phyloP scores from a whole-genome alignment of 2,329 filamentous ascomycete genomes.

The Aspergillus clavatus region DNA sequence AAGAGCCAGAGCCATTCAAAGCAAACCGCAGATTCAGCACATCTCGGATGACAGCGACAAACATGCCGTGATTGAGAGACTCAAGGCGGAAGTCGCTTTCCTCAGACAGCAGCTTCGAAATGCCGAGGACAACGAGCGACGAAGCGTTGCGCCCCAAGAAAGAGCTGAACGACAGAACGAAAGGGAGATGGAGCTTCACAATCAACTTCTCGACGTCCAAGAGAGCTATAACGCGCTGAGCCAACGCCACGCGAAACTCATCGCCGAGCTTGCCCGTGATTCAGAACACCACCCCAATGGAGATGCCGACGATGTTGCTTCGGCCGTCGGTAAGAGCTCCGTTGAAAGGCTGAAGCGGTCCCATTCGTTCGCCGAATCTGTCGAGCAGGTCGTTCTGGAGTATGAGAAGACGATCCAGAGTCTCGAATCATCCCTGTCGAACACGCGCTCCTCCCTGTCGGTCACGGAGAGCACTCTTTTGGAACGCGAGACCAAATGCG shows the following conservation, averaged over 20 bases:
- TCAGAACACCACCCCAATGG: conserved; percentile 53
- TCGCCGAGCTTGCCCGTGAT: conserved; percentile 85
- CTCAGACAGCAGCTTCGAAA: conserved; percentile 88
- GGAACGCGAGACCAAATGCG: conserved; percentile 90
- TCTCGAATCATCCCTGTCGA: conserved; percentile 85
- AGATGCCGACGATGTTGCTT: conserved; percentile 42
- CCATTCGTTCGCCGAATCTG: conserved; percentile 90
- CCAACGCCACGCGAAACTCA: conserved; percentile 89
- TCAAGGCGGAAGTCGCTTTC: conserved; percentile 91
- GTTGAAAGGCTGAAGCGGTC: conserved; percentile 88
- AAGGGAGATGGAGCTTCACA: conserved; percentile 84
- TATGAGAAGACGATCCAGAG: conserved; percentile 98
- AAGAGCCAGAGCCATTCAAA: conserved; percentile 91
- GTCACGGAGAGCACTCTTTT: conserved; percentile 79
- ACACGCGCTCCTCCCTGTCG: conserved; percentile 76
- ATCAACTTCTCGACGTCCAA: conserved; percentile 85
- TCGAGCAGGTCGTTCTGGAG: conserved; percentile 92
- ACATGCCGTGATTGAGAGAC: conserved; percentile 83
- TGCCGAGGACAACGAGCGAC: conserved; percentile 63
- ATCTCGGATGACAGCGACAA: conserved; percentile 85
- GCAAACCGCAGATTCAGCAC: conserved; percentile 93
- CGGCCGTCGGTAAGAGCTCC: conserved; percentile 67
- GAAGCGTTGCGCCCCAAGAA: conserved; percentile 57
- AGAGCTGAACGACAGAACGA: conserved; percentile 74
- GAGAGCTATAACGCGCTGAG: conserved; percentile 92